Evolutionary conservation across 1,284 basidiomycete species (phyloP), one percentile per base, ranked within the genome.

Genomic region (Kalmanozyma brasiliensis): DNA sequence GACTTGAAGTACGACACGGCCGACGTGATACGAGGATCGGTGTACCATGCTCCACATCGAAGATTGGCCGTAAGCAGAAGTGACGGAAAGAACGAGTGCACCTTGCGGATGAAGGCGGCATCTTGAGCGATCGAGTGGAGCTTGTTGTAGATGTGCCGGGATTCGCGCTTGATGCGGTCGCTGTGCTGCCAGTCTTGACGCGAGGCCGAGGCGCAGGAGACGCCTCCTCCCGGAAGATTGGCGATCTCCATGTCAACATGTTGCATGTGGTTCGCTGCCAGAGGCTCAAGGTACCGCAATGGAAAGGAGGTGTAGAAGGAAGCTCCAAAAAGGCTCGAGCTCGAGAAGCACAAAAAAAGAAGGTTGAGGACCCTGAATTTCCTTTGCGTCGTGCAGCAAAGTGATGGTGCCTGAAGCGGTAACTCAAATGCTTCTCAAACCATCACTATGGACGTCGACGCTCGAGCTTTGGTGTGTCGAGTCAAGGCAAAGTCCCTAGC

Each of bases 11-110:
- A 98, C 13, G 90, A 91, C 5, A 74, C 73, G 0, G 86, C 84
- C 5, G 52, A 43, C 1, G 73, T 53, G 17, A 38, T 84, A 76
- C 30, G 82, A 5, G 93, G 91, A 70, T 91, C 86, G 8, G 90
- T 88, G 82, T 97, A 98, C 94, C 95, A 98, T 5, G 90, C 91
- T 1, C 94, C 94, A 75, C 94, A 97, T 19, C 94, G 87, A 75
- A 95, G 86, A 81, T 98, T 98, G 3, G 94, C 93, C 90, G 76
- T 41, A 34, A 48, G 49, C 5, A 38, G 48, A 16, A 59, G 45
- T 2, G 37, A n/a, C 16, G 61, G 51, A 20, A 26, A 52, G 42
- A 55, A 45, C 3, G 26, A 1, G 36, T 53, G 55, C 16, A 59
- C 46, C 24, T 26, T 44, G 36, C 36, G 51, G 32, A 69, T 32